Conservation (phyloP, 257 asterid species). For the Capsicum pubescens region DNA sequence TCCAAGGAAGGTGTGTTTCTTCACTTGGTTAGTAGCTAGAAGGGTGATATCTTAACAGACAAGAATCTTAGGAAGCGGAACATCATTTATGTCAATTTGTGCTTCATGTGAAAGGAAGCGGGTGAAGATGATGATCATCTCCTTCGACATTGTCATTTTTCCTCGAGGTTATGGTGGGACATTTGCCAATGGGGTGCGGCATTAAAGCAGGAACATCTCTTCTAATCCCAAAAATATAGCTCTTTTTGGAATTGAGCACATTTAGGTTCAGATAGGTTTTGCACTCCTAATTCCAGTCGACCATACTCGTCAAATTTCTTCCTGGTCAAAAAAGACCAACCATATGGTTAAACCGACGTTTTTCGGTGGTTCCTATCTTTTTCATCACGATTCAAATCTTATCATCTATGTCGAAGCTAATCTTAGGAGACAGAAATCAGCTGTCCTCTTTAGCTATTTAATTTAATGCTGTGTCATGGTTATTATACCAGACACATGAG, state of each 20-base stretch:
- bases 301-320: constrained; percentile 12
- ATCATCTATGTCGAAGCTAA: not conserved
- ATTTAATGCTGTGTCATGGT: not conserved
- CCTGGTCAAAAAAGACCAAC: not conserved
- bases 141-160: constrained; percentile 13
- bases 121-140: constrained; percentile 18
- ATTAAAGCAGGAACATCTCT: not conserved
- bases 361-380: not conserved
- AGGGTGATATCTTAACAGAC: not conserved
- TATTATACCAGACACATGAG: constrained; percentile 14
- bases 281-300: not conserved
- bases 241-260: constrained; percentile 11
- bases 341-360: not conserved
- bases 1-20: not conserved
- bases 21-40: not conserved
- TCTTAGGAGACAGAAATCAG: constrained; percentile 3
- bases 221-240: not conserved
- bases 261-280: not conserved
- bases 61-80: not conserved
- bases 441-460: not conserved
- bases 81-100: not conserved
- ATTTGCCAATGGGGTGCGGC: not conserved
- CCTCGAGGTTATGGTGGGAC: not conserved
- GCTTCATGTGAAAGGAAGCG: not conserved
- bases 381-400: not conserved